Evolutionary conservation across 768 basidiomycete genomes (phyloP), one percentile per base, ranked within the genome.

Genomic region (Gloeostereum incarnatum): DNA sequence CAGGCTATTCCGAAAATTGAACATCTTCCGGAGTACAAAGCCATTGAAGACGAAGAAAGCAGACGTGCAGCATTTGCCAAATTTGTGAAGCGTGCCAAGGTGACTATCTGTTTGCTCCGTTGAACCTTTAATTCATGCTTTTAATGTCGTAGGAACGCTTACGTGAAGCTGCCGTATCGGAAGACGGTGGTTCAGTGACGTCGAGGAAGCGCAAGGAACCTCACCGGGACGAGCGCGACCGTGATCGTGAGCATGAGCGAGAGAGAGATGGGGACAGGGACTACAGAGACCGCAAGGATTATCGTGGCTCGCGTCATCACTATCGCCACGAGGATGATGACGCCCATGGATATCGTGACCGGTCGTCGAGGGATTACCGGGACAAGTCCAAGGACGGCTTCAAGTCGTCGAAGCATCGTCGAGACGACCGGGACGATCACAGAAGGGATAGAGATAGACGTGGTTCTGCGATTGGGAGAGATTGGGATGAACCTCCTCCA

Each of bases 1-100:
- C 40, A 93, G 83, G 73, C 73, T 41, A 54, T 89, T 4, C 77
- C 89, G 1, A 58, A 81, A 11, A 87, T 97, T 38, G 71, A 89
- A 56, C 67, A 90, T 35, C 68, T 97, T 27, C 71, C 81, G 0
- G 93, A 98, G 57, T 99, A 73, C 59, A 81, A 80, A 48, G 90
- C 82, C 13, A 59, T 98, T 11, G 83, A 90, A 32, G 88, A 90
- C 34, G 91, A 92, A n/a, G 87, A 91, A 43, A 72, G 75, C 13
- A 65, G 90, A 31, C 76, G 78, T 21, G 68, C 73, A 4, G 92
- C 93, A 1, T 98, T 90, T 56, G 60, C 73, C 13, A 98, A 93
- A 60, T 94, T 80, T 54, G 68, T 93, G 36, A 88, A 85, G 57
- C 65, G 94, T 41, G 91, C 96, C 54, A 96, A 91, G 73, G 90